These are phyloP conservation scores for Sarocladium brachiariae DNA, from an alignment of 2,329 filamentous ascomycete genomes.

Conservation along the genomic window DNA sequence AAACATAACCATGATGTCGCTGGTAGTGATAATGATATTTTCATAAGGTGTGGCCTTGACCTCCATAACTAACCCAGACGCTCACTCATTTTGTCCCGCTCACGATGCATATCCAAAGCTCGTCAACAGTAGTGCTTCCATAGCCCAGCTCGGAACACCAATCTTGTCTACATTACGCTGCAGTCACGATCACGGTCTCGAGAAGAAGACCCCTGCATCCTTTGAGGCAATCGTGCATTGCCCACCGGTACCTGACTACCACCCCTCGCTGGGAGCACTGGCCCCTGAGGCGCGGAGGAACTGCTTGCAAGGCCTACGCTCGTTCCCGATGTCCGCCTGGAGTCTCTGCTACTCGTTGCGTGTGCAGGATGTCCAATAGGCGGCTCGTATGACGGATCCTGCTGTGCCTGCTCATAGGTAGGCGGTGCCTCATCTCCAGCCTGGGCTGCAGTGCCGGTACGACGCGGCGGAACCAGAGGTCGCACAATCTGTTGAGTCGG, in stretches of 20 bases:
- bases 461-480: slow-evolving; percentile 26
- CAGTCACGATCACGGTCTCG: slow-evolving; percentile 31
- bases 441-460: slow-evolving; percentile 29
- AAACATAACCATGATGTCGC: too few relatives aligned
- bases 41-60: too few relatives aligned
- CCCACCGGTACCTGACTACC: slow-evolving; percentile 11
- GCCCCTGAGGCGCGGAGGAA: not conserved
- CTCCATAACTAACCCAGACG: too few relatives aligned
- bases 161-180: slow-evolving; percentile 37
- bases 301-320: slow-evolving; percentile 15
- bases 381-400: slow-evolving; percentile 43
- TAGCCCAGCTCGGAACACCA: too few relatives aligned
- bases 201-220: not conserved
- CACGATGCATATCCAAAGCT: too few relatives aligned
- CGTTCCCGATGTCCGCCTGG: slow-evolving; percentile 15
- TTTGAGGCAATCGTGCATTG: slow-evolving; percentile 16
- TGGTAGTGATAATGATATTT: too few relatives aligned
- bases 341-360: slow-evolving; percentile 28
- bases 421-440: slow-evolving; percentile 44
- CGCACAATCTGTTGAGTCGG: slow-evolving; percentile 23
- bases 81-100: too few relatives aligned
- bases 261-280: slow-evolving; percentile 17
- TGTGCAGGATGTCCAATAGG: slow-evolving; percentile 45
- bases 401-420: slow-evolving; percentile 51
- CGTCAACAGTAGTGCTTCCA: too few relatives aligned